These are phyloP conservation scores for Termitomyces sp. DNA, from an alignment of 768 basidiomycete species.

Conservation along the genomic window DNA sequence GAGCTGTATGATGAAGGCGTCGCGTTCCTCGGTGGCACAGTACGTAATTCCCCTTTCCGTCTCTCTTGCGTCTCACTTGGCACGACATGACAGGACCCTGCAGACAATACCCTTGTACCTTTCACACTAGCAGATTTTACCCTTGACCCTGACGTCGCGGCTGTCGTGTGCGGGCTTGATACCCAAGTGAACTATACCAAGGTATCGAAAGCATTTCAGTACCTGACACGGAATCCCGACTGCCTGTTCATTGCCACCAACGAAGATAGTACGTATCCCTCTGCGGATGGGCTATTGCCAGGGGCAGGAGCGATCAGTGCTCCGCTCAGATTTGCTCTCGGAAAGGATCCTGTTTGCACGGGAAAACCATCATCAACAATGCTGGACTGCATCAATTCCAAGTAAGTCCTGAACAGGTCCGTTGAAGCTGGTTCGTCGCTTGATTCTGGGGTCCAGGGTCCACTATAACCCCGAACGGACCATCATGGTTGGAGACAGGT, in stretches of 20 bases:
- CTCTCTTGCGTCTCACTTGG: neutral
- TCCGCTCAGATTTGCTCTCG: conserved; percentile 69
- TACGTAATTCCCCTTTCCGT: conserved; percentile 27
- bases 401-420: conserved; percentile 27
- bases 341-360: conserved; percentile 66
- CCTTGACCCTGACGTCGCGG: conserved; percentile 75
- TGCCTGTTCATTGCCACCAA: conserved; percentile 90
- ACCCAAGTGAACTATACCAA: conserved; percentile 89
- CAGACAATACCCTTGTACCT: conserved; percentile 67
- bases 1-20: conserved; percentile 89
- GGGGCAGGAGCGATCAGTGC: conserved; percentile 84
- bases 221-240: conserved; percentile 72
- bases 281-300: conserved; percentile 64
- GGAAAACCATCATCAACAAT: conserved; percentile 91
- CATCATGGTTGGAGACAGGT: conserved; percentile 93
- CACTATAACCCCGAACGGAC: conserved; percentile 81
- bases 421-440: neutral
- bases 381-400: conserved; percentile 85
- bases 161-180: conserved; percentile 93
- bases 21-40: conserved; percentile 76
- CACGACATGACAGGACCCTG: conserved; percentile 58
- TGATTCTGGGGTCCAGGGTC: conserved; percentile 43
- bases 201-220: conserved; percentile 86
- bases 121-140: conserved; percentile 68
- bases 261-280: conserved; percentile 88